Base-by-base conservation (phyloP, 331 rosid genomes). In the Rosa hybrid region DNA sequence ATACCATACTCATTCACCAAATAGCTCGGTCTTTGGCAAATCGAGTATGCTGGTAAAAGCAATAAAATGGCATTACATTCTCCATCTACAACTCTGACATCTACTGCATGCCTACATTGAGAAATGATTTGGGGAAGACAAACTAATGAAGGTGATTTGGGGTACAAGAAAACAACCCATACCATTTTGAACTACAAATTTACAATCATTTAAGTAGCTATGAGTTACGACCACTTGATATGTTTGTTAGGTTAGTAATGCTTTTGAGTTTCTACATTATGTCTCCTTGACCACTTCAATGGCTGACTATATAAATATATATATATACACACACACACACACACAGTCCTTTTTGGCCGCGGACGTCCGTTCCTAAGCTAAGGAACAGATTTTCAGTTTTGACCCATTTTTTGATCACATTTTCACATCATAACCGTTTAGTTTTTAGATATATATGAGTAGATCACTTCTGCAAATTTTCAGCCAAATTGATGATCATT, bases 11-110 rank as follows among this genome's bases (percentile, higher is more conserved):
- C 67, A 76, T 49, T 62, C 12, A 77, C 25, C 23, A 54, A 5
- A 53, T 7, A 45, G 63, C 72, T 54, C 50, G 75, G 77, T 67
- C 71, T 67, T 6, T 8, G 48, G 71, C 48, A 17, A 21, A 41
- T 77, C 45, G n/a, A 48, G 76, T 34, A 38, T 45, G 25, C 11
- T 51, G 44, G 20, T 39, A 23, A 78, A 57, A 74, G 17, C 69
- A 60, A 78, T 62, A 60, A 67, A 65, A 65, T 56, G 45, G 56
- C 53, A 50, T 27, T 45, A 16, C 53, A 21, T 39, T 51, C 34
- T 56, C 10, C 76, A 34, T 13, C 83, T 54, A 68, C 77, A 21
- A n/a, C 18, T 45, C 80, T 78, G 77, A 78, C 86, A 74, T 74
- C 14, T 6, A 51, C 49, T 13, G 72, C 48, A 27, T 68, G 8